These are phyloP conservation scores for Cornus kousa DNA, from an alignment of 148 eudicot genomes.

Conservation along the genomic window DNA sequence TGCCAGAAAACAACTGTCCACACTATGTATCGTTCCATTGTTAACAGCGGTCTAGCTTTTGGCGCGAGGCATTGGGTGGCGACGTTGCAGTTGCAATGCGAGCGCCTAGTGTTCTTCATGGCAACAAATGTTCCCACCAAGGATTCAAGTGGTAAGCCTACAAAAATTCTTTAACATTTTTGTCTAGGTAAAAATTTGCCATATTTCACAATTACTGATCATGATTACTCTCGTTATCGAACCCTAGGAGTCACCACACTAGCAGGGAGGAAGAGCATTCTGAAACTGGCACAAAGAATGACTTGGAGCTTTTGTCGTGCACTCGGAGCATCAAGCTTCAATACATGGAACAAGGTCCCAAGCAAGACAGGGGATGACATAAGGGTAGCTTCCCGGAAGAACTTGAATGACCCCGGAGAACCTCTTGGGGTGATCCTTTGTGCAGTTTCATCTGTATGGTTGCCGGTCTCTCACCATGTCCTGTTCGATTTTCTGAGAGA, in stretches of 20 bases:
- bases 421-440: constrained; percentile 80
- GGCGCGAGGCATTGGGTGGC: constrained; percentile 91
- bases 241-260: constrained; percentile 71
- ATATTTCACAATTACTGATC: not conserved
- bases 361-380: constrained; percentile 88
- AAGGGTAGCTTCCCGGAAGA: constrained; percentile 75
- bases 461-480: constrained; percentile 64
- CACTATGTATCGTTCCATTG: constrained; percentile 65
- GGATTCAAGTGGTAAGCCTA: constrained; percentile 67
- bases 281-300: constrained; percentile 94
- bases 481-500: constrained; percentile 86
- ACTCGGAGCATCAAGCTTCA: constrained; percentile 73
- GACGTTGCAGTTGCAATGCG: constrained; percentile 85
- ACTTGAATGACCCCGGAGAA: constrained; percentile 82
- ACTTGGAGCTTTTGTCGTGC: constrained; percentile 72
- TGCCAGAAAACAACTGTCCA: constrained; percentile 69
- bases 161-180: not conserved
- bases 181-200: not conserved
- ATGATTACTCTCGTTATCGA: not conserved
- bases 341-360: constrained; percentile 78
- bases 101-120: constrained; percentile 79
- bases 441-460: constrained; percentile 81
- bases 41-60: constrained; percentile 84
- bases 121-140: constrained; percentile 93
- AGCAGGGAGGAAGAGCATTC: constrained; percentile 91